phyloP scores from a whole-genome alignment of 2,329 filamentous ascomycete species.

The Penicillium decumbens region DNA sequence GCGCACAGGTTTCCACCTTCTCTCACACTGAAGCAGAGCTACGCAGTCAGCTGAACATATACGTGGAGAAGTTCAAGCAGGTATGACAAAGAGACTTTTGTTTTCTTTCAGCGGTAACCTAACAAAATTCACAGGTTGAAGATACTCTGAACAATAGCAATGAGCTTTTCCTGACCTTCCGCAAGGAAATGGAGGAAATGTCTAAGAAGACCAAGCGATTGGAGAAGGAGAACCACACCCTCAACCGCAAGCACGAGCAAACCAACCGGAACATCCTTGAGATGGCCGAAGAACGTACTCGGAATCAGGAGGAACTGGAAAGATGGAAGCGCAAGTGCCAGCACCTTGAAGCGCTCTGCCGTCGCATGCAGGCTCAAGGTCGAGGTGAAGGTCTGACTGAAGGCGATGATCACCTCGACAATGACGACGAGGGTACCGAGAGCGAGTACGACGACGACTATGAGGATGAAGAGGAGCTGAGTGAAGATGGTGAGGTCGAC shows the following conservation, averaged over 20 bases:
- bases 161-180: slow-evolving; percentile 91
- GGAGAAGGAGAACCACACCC: slow-evolving; percentile 89
- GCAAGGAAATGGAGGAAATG: slow-evolving; percentile 99
- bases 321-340: slow-evolving; percentile 78
- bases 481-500: slow-evolving; percentile 51
- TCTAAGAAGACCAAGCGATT: slow-evolving; percentile 96
- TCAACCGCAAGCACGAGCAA: slow-evolving; percentile 88
- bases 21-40: slow-evolving; percentile 94
- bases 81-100: slow-evolving; percentile 50
- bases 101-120: neutral
- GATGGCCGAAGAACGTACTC: slow-evolving; percentile 89
- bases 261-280: slow-evolving; percentile 93
- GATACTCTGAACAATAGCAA: slow-evolving; percentile 98
- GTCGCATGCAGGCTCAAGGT: slow-evolving; percentile 93
- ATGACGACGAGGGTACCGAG: slow-evolving; percentile 39
- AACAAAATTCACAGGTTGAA: slow-evolving; percentile 66
- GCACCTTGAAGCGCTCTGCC: slow-evolving; percentile 89
- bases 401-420: slow-evolving; percentile 49
- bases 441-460: slow-evolving; percentile 55
- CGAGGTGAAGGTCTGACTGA: slow-evolving; percentile 65
- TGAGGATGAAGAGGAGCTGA: slow-evolving; percentile 59
- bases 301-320: slow-evolving; percentile 70
- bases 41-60: slow-evolving; percentile 91
- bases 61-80: slow-evolving; percentile 99
- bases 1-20: slow-evolving; percentile 87